phyloP scores from a whole-genome alignment of 805 yeast species.

The Candida patagonica region DNA sequence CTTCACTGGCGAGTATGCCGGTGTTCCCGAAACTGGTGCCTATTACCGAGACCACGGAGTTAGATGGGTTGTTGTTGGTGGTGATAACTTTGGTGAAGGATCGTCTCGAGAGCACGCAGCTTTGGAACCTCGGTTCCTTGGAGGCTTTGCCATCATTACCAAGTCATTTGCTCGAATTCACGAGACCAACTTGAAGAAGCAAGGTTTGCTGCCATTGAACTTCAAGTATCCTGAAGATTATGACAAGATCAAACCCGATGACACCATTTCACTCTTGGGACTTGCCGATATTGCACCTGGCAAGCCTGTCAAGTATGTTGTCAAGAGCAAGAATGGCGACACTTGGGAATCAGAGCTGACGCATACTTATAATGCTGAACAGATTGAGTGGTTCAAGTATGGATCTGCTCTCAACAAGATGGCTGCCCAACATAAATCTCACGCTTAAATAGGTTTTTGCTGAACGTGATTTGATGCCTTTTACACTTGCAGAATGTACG shows the following conservation, averaged over 20 bases:
- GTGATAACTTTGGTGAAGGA: constrained; percentile 99
- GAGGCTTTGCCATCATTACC: constrained; percentile 96
- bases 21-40: constrained; percentile 94
- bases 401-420: constrained; percentile 99
- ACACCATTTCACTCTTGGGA: constrained; percentile 79
- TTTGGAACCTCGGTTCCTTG: constrained; percentile 96
- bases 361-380: constrained; percentile 94
- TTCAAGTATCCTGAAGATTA: constrained; percentile 82
- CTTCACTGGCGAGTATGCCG: constrained; percentile 82
- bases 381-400: constrained; percentile 97
- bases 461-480: not conserved
- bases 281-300: constrained; percentile 85
- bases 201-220: constrained; percentile 96
- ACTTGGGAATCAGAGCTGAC: constrained; percentile 87
- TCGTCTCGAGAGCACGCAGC: constrained; percentile 99
- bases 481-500: not conserved
- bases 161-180: constrained; percentile 98
- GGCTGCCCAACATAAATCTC: constrained; percentile 38
- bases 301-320: constrained; percentile 71
- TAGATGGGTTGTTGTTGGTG: constrained; percentile 44
- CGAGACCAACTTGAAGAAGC: constrained; percentile 99
- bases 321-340: constrained; percentile 59
- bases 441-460: not conserved
- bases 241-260: constrained; percentile 86
- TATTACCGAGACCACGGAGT: constrained; percentile 15